Percentiles rank a stretch among this genome's conserved stretches.
Conservation (phyloP, 441 rosid species). For the Gossypium trilobum region DNA sequence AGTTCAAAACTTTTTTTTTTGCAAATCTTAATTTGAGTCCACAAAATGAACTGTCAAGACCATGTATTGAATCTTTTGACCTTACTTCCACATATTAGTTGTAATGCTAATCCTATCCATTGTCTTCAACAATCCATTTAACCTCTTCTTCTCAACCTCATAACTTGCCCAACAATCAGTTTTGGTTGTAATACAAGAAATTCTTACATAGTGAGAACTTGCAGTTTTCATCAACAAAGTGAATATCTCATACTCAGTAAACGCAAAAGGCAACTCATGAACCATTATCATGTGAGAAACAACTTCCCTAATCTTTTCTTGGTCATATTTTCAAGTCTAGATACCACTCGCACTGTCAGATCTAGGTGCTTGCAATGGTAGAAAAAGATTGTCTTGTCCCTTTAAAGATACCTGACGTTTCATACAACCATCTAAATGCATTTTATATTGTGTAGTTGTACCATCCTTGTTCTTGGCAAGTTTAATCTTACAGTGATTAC, state of each 20-base stretch:
- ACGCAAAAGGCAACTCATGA: conserved; percentile 2
- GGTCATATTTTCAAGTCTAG: neutral
- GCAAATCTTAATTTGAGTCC: neutral
- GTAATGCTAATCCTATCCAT: neutral
- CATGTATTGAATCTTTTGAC: neutral
- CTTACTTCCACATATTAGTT: neutral
- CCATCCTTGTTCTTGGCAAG: neutral
- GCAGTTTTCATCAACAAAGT: neutral
- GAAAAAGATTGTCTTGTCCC: no score
- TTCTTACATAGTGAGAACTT: no score
- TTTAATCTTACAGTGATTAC: neutral
- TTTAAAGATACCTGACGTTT: neutral
- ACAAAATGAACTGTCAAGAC: neutral
- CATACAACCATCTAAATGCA: neutral
- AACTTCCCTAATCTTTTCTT: neutral
- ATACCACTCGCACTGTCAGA: neutral
- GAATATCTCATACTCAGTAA: neutral
- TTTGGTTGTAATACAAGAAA: no score
- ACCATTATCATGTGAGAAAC: neutral
- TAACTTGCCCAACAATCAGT: no score
- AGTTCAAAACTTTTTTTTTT: neutral
- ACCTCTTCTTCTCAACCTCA: neutral
- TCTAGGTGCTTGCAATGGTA: neutral
- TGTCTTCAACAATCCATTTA: neutral
- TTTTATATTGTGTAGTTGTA: neutral